phyloP scores from a whole-genome alignment of 768 basidiomycete genomes.

The Suillus occidentalis region DNA sequence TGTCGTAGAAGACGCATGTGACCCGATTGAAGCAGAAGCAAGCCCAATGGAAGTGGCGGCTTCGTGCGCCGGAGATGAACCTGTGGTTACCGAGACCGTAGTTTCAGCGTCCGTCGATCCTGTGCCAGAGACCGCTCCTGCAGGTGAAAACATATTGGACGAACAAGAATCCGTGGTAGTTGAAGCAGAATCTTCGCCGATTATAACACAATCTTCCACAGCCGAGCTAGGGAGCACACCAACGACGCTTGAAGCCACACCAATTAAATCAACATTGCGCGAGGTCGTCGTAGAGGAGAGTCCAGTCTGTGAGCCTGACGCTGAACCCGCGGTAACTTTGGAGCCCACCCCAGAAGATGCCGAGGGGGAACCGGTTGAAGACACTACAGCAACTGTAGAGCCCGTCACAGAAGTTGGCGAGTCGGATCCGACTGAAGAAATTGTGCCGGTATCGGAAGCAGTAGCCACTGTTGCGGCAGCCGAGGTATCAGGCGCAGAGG shows the following conservation, averaged over 20 bases:
- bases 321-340: background rate
- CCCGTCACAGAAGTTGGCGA: background rate
- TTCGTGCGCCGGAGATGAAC: background rate
- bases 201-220: background rate
- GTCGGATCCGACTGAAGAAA: background rate
- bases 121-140: background rate
- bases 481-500: background rate
- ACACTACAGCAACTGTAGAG: background rate
- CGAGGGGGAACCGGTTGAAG: background rate
- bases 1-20: constrained; percentile 6
- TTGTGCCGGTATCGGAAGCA: background rate
- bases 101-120: background rate
- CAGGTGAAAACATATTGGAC: background rate
- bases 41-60: background rate
- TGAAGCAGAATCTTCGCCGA: background rate
- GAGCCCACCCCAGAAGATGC: background rate
- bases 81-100: background rate
- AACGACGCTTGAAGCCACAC: background rate
- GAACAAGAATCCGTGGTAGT: too few species aligned
- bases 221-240: background rate
- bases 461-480: background rate
- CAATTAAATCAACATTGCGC: background rate
- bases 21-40: background rate
- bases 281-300: background rate
- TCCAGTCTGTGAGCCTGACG: background rate